Evolutionary conservation across 805 yeast genomes (phyloP), one percentile per base, ranked within the genome.

Genomic region (Pichia eremophila): DNA sequence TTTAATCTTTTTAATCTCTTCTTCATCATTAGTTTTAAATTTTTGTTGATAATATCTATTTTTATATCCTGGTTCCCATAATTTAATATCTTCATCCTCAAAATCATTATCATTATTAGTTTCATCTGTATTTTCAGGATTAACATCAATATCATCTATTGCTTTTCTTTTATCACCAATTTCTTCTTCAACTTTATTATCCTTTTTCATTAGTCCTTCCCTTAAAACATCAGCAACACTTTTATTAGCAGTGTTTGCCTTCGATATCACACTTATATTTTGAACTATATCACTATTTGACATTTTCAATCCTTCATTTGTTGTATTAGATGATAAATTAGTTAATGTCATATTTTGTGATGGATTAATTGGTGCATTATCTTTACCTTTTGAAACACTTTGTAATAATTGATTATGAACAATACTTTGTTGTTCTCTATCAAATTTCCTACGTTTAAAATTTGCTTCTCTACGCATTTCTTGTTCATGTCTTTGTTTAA

Each of bases 61-160:
- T 45, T 77, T 77, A 65, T 86, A 93, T 0, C 99, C 99, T 0
- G 93, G 83, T 62, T 88, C 95, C 80, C 86, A 83, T 52, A 87
- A 66, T 54, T 80, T 66, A 18, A 47, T 27, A 8, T 44, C 47
- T 25, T 47, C 47, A 38, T 38, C 38, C 8, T 44, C 45, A 41
- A 44, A n/a, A 40, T 47, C 50, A 5, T 47, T 43, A 36, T 37
- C 50, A 10, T 37, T n/a, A 82, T 8, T 46, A 11, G 37, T 43
- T 43, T 57, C 63, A 2, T 60, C 59, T 25, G 46, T 40, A 6
- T 53, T 45, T 12, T 42, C 46, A 9, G 34, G 46, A 45, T 57
- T 63, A 1, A 59, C 60, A 31, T 47, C 43, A 6, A 53, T 41
- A 11, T 46, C 49, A 15, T 53, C 51, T 2, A 57, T 41, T 44